Evolutionary conservation across 345 rosid genomes (phyloP), one percentile per base, ranked within the genome.

Genomic region (Moringa oleifera): DNA sequence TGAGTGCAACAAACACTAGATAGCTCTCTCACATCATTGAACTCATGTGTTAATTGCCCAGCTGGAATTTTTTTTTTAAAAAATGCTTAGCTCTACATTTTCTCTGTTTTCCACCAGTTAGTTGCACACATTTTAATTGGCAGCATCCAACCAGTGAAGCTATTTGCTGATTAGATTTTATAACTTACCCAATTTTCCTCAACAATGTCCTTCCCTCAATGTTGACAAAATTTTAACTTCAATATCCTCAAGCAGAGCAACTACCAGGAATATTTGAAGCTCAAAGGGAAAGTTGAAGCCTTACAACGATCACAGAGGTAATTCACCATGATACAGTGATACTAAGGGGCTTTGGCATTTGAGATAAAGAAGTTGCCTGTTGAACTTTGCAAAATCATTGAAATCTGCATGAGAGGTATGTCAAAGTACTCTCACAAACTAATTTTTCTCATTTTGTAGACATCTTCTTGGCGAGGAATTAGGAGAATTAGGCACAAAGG

Each of bases 401-500:
- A 47, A 12, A 51, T 51, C 20, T 18, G 20, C 54, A 51, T 51
- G 2, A 18, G 4, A 51, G 54, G 1, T 5, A 18, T 7, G 59
- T 15, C 9, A 28, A 47, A 22, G 22, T 20, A 53, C 31, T 23
- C 41, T 54, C 47, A 59, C 13, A 13, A 53, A 20, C 9, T 1
- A 61, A 28, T 53, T 24, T 53, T 60, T n/a, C n/a, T 33, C 53
- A 7, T 61, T 4, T 0, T 71, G 33, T 59, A 90, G 97, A 77
- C 86, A 88, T 75, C 75, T 90, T 54, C 86, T 85, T 63, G 97
- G 97, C 47, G 95, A 90, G 73, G 96, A 88, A 62, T 57, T 90
- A 71, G 81, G 76, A 8, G 76, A 77, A 0, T 66, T 90, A 23
- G 72, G 66, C 69, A 57, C 83, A 1, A 83, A 74, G 73, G 95